Percentiles rank a stretch among this genome's conserved stretches.
phyloP scores from a whole-genome alignment of 2,329 filamentous ascomycete species.

The Verticillium zaregamsianum region DNA sequence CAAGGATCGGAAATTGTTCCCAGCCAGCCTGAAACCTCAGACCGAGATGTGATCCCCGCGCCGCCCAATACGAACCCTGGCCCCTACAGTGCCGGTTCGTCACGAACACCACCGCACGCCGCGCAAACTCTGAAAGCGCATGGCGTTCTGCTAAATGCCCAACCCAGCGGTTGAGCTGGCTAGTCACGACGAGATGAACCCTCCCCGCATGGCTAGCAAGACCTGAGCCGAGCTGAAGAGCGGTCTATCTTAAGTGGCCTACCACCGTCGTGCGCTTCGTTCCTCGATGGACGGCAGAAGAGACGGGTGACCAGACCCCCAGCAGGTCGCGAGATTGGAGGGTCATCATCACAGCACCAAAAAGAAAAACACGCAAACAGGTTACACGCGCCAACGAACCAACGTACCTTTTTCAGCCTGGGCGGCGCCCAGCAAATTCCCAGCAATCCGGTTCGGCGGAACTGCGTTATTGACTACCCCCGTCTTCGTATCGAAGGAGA shows the following conservation, averaged over 20 bases:
- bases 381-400: background rate
- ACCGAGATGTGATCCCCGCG: background rate
- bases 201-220: background rate
- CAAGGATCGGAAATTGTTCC: background rate
- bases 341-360: background rate
- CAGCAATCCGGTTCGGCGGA: background rate
- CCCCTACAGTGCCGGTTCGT: background rate
- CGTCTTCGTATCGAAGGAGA: background rate
- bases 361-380: background rate
- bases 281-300: background rate
- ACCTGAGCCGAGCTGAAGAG: background rate
- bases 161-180: background rate
- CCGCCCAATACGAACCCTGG: background rate
- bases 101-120: background rate
- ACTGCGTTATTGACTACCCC: background rate
- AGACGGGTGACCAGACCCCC: background rate
- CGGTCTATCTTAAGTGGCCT: background rate
- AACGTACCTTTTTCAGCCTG: background rate
- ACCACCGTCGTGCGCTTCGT: background rate
- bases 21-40: background rate
- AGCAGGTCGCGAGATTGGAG: background rate
- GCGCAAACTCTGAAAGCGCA: background rate
- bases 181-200: background rate
- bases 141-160: background rate
- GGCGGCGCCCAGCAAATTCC: background rate